These are phyloP conservation scores for Heimioporus punctisporus DNA, from an alignment of 1,284 basidiomycete species.

Conservation along the genomic window DNA sequence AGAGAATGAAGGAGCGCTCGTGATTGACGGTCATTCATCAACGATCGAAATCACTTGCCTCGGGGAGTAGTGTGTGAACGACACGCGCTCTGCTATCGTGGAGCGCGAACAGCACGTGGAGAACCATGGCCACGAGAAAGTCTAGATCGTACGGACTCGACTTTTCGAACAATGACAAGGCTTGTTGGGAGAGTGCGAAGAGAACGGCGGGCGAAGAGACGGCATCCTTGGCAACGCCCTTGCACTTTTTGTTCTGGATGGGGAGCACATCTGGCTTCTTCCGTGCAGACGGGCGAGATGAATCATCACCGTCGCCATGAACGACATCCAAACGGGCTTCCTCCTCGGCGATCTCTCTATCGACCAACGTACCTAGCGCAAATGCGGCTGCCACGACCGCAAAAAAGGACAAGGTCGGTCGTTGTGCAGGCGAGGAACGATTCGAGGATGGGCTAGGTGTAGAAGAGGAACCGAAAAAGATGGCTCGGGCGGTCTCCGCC, in stretches of 20 bases:
- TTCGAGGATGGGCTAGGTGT: conserved; percentile 3
- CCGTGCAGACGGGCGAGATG: conserved; percentile 22
- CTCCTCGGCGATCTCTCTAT: conserved; percentile 32
- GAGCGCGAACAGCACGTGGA: conserved; percentile 56
- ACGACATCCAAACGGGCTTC: conserved; percentile 25
- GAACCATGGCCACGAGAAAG: conserved; percentile 49
- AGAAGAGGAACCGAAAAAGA: conserved; percentile 35
- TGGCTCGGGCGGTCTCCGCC: conserved; percentile 31
- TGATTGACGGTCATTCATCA: conserved; percentile 28
- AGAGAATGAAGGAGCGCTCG: not conserved
- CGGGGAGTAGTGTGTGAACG: conserved; percentile 35
- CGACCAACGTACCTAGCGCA: conserved; percentile 53
- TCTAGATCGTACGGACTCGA: conserved; percentile 48
- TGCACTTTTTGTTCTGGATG: conserved; percentile 25
- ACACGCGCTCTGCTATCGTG: conserved; percentile 50
- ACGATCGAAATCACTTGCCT: conserved; percentile 31
- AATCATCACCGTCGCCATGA: conserved; percentile 24
- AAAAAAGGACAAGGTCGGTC: conserved; percentile 59
- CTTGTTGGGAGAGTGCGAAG: conserved; percentile 48
- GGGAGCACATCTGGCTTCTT: conserved; percentile 25
- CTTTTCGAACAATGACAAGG: conserved; percentile 43
- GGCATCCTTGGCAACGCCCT: conserved; percentile 27
- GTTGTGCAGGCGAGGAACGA: conserved; percentile 21
- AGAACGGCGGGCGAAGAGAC: conserved; percentile 37
- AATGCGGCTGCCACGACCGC: conserved; percentile 54